phyloP scores from a whole-genome alignment of 2,329 filamentous ascomycete species.

The Dryadomyces quercus-mongolicae region DNA sequence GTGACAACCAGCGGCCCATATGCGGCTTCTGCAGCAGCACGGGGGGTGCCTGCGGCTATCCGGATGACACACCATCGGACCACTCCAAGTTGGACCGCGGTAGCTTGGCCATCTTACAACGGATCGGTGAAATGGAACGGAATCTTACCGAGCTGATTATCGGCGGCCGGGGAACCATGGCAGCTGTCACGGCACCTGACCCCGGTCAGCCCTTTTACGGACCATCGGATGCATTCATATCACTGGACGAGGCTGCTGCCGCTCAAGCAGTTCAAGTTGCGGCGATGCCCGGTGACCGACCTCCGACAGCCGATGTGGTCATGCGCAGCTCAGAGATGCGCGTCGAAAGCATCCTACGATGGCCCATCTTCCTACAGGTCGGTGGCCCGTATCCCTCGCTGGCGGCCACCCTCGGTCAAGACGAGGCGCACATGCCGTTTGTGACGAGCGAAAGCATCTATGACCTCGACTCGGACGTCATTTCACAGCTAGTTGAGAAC shows the following conservation, averaged over 20 bases:
- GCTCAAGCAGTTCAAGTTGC: too few relatives aligned
- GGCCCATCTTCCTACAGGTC: background rate
- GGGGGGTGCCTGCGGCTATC: conserved; percentile 1
- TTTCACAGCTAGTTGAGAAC: conserved; percentile 23
- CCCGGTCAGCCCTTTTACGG: background rate
- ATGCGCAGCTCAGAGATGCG: conserved; percentile 1
- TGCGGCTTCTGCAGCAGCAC: conserved; percentile 21
- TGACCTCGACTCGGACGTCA: conserved; percentile 17
- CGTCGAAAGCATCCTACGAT: conserved; percentile 1
- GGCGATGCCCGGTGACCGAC: background rate
- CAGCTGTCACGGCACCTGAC: background rate
- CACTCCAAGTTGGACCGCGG: conserved; percentile 32
- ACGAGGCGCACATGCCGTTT: background rate
- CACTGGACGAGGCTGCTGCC: too few relatives aligned
- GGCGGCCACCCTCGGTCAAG: background rate
- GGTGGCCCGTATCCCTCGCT: background rate
- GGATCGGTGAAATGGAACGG: conserved; percentile 29
- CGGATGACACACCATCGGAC: background rate
- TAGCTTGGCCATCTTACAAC: conserved; percentile 35
- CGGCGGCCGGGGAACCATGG: background rate
- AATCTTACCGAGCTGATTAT: background rate
- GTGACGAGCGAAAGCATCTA: background rate
- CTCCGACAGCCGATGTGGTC: background rate
- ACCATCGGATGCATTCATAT: too few relatives aligned
- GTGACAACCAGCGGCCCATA: conserved; percentile 22